A percentile compares a stretch with the other conserved stretches of the same genome.
These are phyloP conservation scores for Fonsecaea multimorphosa DNA, from an alignment of 2,329 filamentous ascomycete genomes.

Conservation along the genomic window DNA sequence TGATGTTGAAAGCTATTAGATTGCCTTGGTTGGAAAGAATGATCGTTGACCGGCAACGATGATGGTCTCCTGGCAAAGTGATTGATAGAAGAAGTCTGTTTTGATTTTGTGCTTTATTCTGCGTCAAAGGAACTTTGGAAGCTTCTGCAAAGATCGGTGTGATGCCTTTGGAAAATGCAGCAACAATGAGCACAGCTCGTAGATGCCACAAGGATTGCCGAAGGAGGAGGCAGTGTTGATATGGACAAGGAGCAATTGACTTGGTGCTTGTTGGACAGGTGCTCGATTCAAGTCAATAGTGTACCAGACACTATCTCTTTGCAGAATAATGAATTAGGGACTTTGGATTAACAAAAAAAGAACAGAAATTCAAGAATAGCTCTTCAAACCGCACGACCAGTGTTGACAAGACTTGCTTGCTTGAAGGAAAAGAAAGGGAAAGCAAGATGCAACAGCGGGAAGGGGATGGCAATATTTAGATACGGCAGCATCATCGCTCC, in stretches of 20 bases:
- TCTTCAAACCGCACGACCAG: slow-evolving; percentile 34
- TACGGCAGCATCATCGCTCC: slow-evolving; percentile 25
- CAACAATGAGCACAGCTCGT: slow-evolving; percentile 35
- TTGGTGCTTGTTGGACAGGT: neutral
- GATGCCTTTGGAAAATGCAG: slow-evolving; percentile 19
- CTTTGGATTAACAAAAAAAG: slow-evolving; percentile 22
- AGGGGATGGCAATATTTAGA: slow-evolving; percentile 40
- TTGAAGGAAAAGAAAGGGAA: slow-evolving; percentile 35
- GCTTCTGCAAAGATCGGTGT: slow-evolving; percentile 33
- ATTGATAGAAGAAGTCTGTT: slow-evolving; percentile 26
- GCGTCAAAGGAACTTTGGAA: too few relatives aligned
- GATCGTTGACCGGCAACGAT: slow-evolving; percentile 39
- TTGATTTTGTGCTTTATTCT: slow-evolving; percentile 22
- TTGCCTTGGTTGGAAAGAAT: slow-evolving; percentile 22
- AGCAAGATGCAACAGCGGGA: slow-evolving; percentile 23
- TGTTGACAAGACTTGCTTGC: slow-evolving; percentile 43
- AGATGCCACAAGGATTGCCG: slow-evolving; percentile 23
- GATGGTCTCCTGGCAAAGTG: slow-evolving; percentile 30
- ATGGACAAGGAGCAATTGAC: slow-evolving; percentile 21
- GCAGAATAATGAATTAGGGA: slow-evolving; percentile 28
- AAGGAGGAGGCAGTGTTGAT: slow-evolving; percentile 20
- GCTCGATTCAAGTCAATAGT: slow-evolving; percentile 32
- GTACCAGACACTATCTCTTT: slow-evolving; percentile 37
- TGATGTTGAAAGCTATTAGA: slow-evolving; percentile 34
- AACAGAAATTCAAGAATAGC: slow-evolving; percentile 38